A percentile compares a stretch with the other conserved stretches of the same genome.
These are phyloP conservation scores for Fremontodendron californicum DNA, from an alignment of 345 rosid genomes.

Conservation along the genomic window DNA sequence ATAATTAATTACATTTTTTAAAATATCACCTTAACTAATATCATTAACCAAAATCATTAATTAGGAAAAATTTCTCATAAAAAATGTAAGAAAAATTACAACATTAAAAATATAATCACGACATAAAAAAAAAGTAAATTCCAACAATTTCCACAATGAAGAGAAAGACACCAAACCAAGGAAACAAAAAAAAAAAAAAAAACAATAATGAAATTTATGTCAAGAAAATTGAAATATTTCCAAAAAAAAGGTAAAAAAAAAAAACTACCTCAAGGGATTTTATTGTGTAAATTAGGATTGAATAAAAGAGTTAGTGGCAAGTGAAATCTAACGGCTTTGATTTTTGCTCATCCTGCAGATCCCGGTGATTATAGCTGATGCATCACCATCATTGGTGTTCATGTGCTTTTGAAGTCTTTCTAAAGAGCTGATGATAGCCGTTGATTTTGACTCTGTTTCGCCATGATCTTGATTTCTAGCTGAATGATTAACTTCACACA, in stretches of 20 bases:
- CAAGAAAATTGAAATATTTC: not conserved
- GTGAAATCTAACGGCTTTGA: slow-evolving; percentile 3
- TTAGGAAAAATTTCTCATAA: no score
- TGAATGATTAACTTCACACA: slow-evolving; percentile 18
- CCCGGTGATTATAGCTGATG: not conserved
- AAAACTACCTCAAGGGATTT: not conserved
- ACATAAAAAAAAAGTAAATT: not conserved
- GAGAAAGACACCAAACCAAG: not conserved
- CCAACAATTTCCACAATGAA: not conserved
- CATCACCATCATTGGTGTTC: not conserved
- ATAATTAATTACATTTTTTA: no score
- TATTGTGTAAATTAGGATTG: not conserved
- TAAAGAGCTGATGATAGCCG: slow-evolving; percentile 27
- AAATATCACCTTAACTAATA: no score
- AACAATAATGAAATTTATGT: not conserved
- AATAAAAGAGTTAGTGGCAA: not conserved
- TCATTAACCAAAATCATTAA: no score
- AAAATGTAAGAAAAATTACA: not conserved
- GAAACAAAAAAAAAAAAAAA: not conserved
- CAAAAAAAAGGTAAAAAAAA: not conserved
- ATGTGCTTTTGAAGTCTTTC: not conserved
- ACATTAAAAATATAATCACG: not conserved
- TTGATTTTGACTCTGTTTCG: slow-evolving; percentile 36
- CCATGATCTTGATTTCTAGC: not conserved
- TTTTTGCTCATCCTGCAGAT: slow-evolving; percentile 15